Percentiles rank a stretch among this genome's conserved stretches.
Conservation (phyloP, 2,329 filamentous ascomycete genomes). For the Phialophora expanda region DNA sequence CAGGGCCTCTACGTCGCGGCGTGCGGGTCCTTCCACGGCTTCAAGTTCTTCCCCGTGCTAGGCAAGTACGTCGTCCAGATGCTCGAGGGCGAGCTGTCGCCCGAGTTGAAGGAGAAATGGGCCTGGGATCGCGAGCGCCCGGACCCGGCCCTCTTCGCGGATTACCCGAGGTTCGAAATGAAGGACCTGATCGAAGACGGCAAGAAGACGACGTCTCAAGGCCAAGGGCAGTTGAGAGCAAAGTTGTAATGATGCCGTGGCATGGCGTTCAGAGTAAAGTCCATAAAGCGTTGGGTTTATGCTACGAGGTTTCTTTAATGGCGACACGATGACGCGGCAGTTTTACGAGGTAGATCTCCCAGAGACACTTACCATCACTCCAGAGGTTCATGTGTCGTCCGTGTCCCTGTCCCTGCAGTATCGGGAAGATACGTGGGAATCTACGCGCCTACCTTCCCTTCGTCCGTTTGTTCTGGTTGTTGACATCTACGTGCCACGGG, state of each 20-base stretch:
- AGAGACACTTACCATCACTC: background rate
- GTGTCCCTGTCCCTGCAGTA: background rate
- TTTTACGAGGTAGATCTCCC: background rate
- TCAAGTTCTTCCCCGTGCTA: constrained; percentile 61
- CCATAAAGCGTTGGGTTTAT: too few relatives aligned
- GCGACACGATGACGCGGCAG: background rate
- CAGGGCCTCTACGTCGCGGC: constrained; percentile 52
- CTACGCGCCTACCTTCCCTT: background rate
- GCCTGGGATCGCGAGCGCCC: constrained; percentile 63
- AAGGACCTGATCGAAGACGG: constrained; percentile 55
- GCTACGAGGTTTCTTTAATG: too few relatives aligned
- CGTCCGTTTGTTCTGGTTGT: background rate
- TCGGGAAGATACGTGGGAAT: background rate
- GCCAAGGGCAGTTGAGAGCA: background rate
- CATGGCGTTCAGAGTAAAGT: too few relatives aligned
- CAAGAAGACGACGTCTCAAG: background rate
- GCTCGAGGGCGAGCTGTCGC: constrained; percentile 51
- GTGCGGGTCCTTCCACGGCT: constrained; percentile 54
- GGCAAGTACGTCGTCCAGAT: constrained; percentile 58
- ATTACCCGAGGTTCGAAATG: constrained; percentile 65
- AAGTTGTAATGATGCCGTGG: background rate
- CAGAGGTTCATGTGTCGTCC: background rate
- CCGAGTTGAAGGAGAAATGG: constrained; percentile 52
- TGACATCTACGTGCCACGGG: background rate
- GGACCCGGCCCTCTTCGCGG: constrained; percentile 58